Evolutionary conservation across 768 basidiomycete genomes (phyloP).

Genomic region (Cyclocybe aegerita): DNA sequence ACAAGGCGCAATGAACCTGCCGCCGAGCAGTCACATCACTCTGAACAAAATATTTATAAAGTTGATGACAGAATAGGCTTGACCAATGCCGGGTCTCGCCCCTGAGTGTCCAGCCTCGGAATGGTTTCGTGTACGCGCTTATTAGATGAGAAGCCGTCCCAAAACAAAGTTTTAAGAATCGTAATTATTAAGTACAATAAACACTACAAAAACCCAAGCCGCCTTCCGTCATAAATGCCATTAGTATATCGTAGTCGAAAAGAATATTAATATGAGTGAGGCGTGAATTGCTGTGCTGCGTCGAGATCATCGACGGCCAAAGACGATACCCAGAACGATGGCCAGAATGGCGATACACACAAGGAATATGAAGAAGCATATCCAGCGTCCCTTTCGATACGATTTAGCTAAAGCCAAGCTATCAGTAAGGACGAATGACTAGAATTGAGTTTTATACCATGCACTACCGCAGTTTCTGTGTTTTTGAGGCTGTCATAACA

Average conservation of each 20-base stretch:
- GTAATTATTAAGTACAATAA: too few relatives aligned
- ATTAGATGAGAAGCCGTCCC: too few relatives aligned
- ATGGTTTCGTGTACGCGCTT: too few relatives aligned
- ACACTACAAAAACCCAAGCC: too few relatives aligned
- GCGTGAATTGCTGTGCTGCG: not conserved
- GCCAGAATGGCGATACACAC: slow-evolving; percentile 57
- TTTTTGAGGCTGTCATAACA: slow-evolving; percentile 48
- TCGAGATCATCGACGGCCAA: slow-evolving; percentile 23
- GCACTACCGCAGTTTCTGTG: slow-evolving; percentile 65
- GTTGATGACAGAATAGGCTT: too few relatives aligned
- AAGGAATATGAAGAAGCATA: slow-evolving; percentile 71
- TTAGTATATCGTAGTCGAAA: not conserved
- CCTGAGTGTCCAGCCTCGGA: too few relatives aligned
- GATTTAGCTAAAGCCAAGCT: slow-evolving; percentile 29
- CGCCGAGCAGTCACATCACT: not conserved
- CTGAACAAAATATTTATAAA: not conserved
- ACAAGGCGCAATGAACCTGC: not conserved
- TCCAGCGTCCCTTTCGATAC: slow-evolving; percentile 83
- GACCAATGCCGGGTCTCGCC: too few relatives aligned
- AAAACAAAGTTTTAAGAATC: too few relatives aligned
- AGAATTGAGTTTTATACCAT: slow-evolving; percentile 28
- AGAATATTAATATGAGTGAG: not conserved
- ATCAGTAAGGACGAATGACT: slow-evolving; percentile 5
- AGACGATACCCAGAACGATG: slow-evolving; percentile 53
- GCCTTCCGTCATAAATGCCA: too few relatives aligned